A percentile compares a stretch with the other conserved stretches of the same genome.
These are phyloP conservation scores for Laguncularia racemosa DNA, from an alignment of 345 rosid genomes.

Conservation along the genomic window DNA sequence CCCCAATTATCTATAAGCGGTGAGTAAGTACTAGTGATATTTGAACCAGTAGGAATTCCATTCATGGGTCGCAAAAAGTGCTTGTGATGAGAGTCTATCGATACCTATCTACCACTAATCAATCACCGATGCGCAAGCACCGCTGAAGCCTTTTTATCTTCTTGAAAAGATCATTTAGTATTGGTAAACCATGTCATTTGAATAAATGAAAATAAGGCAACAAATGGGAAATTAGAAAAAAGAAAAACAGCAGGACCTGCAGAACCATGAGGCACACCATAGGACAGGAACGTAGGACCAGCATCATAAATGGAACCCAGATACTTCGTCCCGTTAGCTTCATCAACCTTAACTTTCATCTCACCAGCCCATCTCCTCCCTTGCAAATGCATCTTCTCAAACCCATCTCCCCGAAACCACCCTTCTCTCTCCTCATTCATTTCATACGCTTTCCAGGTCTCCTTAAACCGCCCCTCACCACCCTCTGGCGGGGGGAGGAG, in stretches of 20 bases:
- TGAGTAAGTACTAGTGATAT: too few relatives aligned
- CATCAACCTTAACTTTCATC: slow-evolving; percentile 33
- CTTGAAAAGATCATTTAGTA: too few relatives aligned
- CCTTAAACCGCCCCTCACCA: slow-evolving; percentile 35
- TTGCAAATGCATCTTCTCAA: slow-evolving; percentile 63
- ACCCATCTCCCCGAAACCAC: slow-evolving; percentile 64
- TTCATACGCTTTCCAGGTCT: slow-evolving; percentile 57
- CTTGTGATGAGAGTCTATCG: too few relatives aligned
- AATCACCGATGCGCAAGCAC: too few relatives aligned
- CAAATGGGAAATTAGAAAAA: too few relatives aligned
- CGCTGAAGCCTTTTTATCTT: too few relatives aligned
- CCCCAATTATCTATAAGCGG: too few relatives aligned
- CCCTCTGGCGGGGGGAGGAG: slow-evolving; percentile 39
- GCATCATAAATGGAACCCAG: slow-evolving; percentile 75
- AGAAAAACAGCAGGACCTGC: slow-evolving; percentile 35
- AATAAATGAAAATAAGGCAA: too few relatives aligned
- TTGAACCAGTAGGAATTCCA: too few relatives aligned
- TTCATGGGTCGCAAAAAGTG: too few relatives aligned
- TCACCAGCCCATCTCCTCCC: slow-evolving; percentile 75
- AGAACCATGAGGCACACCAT: slow-evolving; percentile 82
- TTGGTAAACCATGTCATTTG: too few relatives aligned
- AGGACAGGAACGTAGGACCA: slow-evolving; percentile 61
- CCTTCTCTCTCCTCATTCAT: slow-evolving; percentile 62
- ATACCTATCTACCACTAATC: too few relatives aligned
- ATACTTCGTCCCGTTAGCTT: slow-evolving; percentile 37